Evolutionary conservation across 2,329 filamentous ascomycete genomes (phyloP), one percentile per base, ranked within the genome.

Genomic region (Cladosporium sp.): DNA sequence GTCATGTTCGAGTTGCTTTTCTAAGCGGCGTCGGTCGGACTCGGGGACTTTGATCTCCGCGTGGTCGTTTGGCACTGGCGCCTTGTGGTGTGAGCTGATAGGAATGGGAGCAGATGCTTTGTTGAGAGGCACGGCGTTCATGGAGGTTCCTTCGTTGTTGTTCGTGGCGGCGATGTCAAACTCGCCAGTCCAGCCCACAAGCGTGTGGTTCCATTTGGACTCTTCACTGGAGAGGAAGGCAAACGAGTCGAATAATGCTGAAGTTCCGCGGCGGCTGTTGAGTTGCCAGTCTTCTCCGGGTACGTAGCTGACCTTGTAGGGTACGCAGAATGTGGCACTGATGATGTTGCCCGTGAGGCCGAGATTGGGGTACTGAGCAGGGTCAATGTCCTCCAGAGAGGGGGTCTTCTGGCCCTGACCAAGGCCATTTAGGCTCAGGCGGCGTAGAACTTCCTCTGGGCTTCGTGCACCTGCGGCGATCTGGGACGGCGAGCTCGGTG

Each of bases 141-240:
- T 77, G n/a, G 84, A 78, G 10, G 46, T 48, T 39, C 63, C 36
- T 28, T 67, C 62, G 32, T 66, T 65, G 69, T 67, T 34, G 71
- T 65, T 54, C 66, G 67, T 30, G 26, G 78, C 70, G 28, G 73
- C 67, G 11, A 74, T 71, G 46, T 73, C 73, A 46, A 84, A 81
- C 67, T 98, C 94, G 66, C 94, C 94, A 3, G 94, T 97, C 94
- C 94, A 98, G 54, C 92, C 93, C 62, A 98, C 91, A 6, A 97
- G 86, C 0, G 89, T 95, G 80, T 97, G 94, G 72, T 93, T 92
- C 93, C 93, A 98, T 23, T 90, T 88, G 2, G 90, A 89, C 51
- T 90, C 85, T 64, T 90, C 84, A n/a, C 93, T 96, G 3, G 93
- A 91, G 53, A 98, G 87, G 78, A 96, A 89, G 64, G 89, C 87